Evolutionary conservation across 805 yeast genomes (phyloP).

Genomic region (Metschnikowia bowlesiae): DNA sequence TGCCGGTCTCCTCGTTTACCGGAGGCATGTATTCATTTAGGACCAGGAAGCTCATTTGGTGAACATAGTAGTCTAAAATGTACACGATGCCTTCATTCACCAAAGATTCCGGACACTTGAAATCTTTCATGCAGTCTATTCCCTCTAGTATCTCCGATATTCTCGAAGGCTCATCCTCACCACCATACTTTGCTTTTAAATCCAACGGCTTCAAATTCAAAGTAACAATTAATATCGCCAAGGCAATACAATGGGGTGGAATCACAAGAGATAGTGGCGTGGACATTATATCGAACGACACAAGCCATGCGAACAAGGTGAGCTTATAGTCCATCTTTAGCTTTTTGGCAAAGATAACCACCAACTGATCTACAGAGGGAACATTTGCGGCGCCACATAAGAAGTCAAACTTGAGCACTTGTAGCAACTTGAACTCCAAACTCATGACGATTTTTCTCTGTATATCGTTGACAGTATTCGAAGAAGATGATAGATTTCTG

Average conservation of each 20-base stretch:
- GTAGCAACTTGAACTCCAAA: slow-evolving; percentile 69
- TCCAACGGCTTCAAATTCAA: slow-evolving; percentile 42
- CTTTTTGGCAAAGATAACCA: slow-evolving; percentile 57
- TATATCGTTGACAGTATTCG: slow-evolving; percentile 37
- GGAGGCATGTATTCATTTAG: slow-evolving; percentile 42
- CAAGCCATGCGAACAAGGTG: slow-evolving; percentile 64
- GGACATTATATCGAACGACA: slow-evolving; percentile 67
- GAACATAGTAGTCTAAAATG: slow-evolving; percentile 57
- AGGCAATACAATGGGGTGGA: slow-evolving; percentile 73
- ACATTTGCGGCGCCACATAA: slow-evolving; percentile 48
- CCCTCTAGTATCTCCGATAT: slow-evolving; percentile 26
- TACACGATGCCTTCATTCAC: slow-evolving; percentile 53
- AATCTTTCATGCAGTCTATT: slow-evolving; percentile 32
- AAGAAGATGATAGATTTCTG: slow-evolving; percentile 9
- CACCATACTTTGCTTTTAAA: slow-evolving; percentile 21
- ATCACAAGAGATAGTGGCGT: slow-evolving; percentile 64
- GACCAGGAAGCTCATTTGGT: slow-evolving; percentile 48
- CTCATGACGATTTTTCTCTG: slow-evolving; percentile 54
- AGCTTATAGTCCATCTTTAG: slow-evolving; percentile 42
- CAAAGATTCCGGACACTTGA: slow-evolving; percentile 39
- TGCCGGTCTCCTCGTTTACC: slow-evolving; percentile 33
- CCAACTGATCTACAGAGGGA: slow-evolving; percentile 54
- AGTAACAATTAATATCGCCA: slow-evolving; percentile 62
- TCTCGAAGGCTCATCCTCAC: slow-evolving; percentile 10
- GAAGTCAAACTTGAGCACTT: slow-evolving; percentile 76